Base-by-base conservation (phyloP, 192 early-diverging fungal genomes). In the Gryganskiella cystojenkinii region DNA sequence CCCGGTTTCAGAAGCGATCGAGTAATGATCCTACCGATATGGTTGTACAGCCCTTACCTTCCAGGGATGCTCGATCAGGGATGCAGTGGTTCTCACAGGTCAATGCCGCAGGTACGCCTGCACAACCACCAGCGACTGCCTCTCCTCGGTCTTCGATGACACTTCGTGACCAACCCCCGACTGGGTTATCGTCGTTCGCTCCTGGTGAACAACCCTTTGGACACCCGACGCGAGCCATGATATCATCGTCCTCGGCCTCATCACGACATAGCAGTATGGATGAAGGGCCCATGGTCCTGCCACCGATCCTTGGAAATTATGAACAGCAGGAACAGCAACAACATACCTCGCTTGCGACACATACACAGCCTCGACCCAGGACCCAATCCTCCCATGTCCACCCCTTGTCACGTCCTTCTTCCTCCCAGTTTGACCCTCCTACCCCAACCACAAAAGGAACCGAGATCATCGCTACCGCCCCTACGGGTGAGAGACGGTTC, bases 31-130 rank as follows among this genome's bases (percentile, higher is more conserved):
- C 70, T 3, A 40, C 62, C 2, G 73, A 78, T 31, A 64, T 69
- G 27, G 34, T 42, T 3, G 47, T 78, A 6, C 73, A 69, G 37
- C 73, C 66, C 2, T 19, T 78, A 40, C 73, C 73, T 20, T 78
- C 73, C 44, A 64, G 66, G 4, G 73, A 69, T 61, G 47, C 61
- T 7, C 59, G 73, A 4, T 69, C 65, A 22, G 73, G 73, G 4
- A 61, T 63, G 60, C 65, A 68, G 15, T 78, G 73, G 73, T 78
- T 64, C 56, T 78, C 73, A 17, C 73, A 78, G 24, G 49, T 69
- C 15, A 69, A n/a, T 20, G 57, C 62, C 3, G 47, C 62, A 1
- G 0, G 3, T 2, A 27, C 50, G 3, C 37, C 44, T 3, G 49
- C 69, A 25, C 19, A 50, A 43, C 27, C 50, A 19, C 51, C 30